These are phyloP conservation scores for Fusarium drepaniforme DNA, from an alignment of 2,329 filamentous ascomycete species.

Conservation along the genomic window DNA sequence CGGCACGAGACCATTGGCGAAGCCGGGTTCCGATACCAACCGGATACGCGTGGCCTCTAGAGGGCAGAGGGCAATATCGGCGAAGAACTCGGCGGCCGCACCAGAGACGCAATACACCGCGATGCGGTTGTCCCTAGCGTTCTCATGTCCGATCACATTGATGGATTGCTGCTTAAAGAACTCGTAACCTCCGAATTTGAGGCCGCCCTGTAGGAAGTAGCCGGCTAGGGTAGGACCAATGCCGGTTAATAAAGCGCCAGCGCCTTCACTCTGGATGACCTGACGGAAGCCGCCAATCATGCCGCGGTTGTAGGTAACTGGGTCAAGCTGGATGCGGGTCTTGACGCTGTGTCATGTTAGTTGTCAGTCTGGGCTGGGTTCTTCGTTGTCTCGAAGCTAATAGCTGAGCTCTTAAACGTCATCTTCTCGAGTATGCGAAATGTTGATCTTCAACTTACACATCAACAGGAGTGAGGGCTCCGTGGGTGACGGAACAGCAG, in stretches of 20 bases:
- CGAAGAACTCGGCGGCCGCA: slow-evolving; percentile 51
- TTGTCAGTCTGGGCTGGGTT: slow-evolving; percentile 16
- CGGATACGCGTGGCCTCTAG: background rate
- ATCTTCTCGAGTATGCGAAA: background rate
- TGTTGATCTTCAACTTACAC: background rate
- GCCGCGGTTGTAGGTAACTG: slow-evolving; percentile 87
- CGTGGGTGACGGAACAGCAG: background rate
- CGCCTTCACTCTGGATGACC: slow-evolving; percentile 85
- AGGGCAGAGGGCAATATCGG: background rate
- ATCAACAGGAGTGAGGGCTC: background rate
- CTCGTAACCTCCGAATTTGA: slow-evolving; percentile 95
- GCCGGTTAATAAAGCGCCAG: slow-evolving; percentile 62
- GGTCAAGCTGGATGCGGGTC: slow-evolving; percentile 94
- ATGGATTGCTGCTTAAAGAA: slow-evolving; percentile 95
- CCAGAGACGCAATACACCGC: slow-evolving; percentile 81
- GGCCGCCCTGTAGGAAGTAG: slow-evolving; percentile 62
- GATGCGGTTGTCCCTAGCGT: slow-evolving; percentile 81
- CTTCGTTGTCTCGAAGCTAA: background rate
- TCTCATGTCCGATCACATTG: slow-evolving; percentile 81
- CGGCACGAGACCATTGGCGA: background rate
- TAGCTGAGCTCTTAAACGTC: background rate
- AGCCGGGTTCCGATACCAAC: background rate
- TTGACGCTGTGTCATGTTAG: slow-evolving; percentile 75
- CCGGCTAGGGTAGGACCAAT: background rate
- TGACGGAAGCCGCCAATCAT: slow-evolving; percentile 88